These are phyloP conservation scores for Aspergillus sp. DNA, from an alignment of 2,329 filamentous ascomycete species.

Conservation along the genomic window DNA sequence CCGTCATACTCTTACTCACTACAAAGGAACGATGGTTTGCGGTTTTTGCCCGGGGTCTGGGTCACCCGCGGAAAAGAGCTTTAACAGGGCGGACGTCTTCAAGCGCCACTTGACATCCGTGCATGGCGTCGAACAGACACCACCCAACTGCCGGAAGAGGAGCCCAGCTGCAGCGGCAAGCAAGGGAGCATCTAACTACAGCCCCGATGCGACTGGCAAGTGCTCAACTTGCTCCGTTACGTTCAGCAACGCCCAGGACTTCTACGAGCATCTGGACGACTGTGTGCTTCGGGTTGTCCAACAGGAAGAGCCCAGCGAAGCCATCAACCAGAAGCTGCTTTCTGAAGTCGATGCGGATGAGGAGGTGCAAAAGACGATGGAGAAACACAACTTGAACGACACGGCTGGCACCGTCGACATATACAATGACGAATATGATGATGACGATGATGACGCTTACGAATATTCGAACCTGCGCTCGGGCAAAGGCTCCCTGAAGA, in stretches of 20 bases:
- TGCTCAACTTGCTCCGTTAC: slow-evolving; percentile 88
- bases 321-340: slow-evolving; percentile 58
- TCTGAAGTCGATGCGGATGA: slow-evolving; percentile 62
- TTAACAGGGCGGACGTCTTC: slow-evolving; percentile 94
- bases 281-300: slow-evolving; percentile 66
- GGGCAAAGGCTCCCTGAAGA: slow-evolving; percentile 51
- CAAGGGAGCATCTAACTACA: slow-evolving; percentile 71
- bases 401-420: slow-evolving; percentile 55
- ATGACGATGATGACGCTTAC: slow-evolving; percentile 59
- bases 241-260: slow-evolving; percentile 87
- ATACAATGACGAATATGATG: slow-evolving; percentile 52
- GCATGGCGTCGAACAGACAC: slow-evolving; percentile 88
- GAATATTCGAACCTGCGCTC: slow-evolving; percentile 44
- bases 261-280: slow-evolving; percentile 90
- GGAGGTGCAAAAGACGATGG: slow-evolving; percentile 58
- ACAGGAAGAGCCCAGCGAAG: slow-evolving; percentile 59
- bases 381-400: slow-evolving; percentile 57
- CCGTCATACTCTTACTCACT: slow-evolving; percentile 88
- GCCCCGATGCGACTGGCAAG: slow-evolving; percentile 76
- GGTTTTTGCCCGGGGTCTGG: slow-evolving; percentile 90
- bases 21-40: slow-evolving; percentile 97
- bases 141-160: slow-evolving; percentile 87
- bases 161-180: slow-evolving; percentile 45
- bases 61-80: slow-evolving; percentile 87
- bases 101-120: slow-evolving; percentile 90